Base-by-base conservation (phyloP, 805 yeast species). In the Teunomyces pallodes region DNA sequence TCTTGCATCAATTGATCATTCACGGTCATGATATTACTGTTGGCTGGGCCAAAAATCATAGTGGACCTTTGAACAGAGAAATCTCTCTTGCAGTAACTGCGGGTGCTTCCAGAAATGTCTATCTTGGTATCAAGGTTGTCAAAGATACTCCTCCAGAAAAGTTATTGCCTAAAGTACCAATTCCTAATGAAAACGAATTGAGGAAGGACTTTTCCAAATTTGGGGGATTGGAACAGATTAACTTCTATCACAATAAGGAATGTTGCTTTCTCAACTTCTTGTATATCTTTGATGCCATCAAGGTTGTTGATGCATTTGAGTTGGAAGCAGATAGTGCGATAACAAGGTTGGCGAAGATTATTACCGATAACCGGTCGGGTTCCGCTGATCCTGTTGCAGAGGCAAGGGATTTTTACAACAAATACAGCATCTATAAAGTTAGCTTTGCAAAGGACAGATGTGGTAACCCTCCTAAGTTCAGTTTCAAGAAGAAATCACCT, bases 391-490 rank as follows among this genome's bases (percentile, higher is more conserved):
- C 61, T 16, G 67, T 77, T 33, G 74, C 74, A 45, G 64, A 59
- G 12, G 56, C 57, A 9, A 66, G 64, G 5, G 53, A 53, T 26
- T 62, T 71, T 45, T 72, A 60, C 49, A 65, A 74, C 29, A 75
- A 74, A 54, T 87, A 86, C 57, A 57, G 57, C 36, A 69, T 74
- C 4, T 80, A 82, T 55, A 81, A 82, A 50, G 81, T 87, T 40
- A 79, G 81, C 43, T 87, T 77, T 65, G 95, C 90, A 41, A 84
- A 84, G 57, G 95, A 87, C 65, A 75, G 95, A 60, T 87, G 95
- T 69, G 95, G 86, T 2, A 86, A 86, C 58, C 88, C 79, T 29
- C 85, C 82, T 50, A 86, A 79, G 67, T 73, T 72, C 47, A 67
- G 68, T 54, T 67, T 61, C 64, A 75, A 65, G 61, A 81, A 71